A percentile compares a stretch with the other conserved stretches of the same genome.
Conservation (phyloP, 345 rosid genomes). For the Leavenworthia alabamica region DNA sequence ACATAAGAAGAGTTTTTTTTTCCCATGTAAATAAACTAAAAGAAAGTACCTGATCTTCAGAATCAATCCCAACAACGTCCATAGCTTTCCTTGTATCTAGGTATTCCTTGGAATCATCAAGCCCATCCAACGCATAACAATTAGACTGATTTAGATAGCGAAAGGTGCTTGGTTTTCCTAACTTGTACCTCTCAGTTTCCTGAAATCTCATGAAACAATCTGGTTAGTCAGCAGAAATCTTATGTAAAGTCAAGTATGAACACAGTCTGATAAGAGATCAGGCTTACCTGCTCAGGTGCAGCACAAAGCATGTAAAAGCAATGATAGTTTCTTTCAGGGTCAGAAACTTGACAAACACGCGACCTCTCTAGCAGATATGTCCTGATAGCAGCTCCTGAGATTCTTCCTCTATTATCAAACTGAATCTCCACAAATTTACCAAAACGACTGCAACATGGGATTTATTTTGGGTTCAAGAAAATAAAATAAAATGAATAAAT, state of each 20-base stretch:
- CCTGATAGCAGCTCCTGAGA: slow-evolving; percentile 97
- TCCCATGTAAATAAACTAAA: slow-evolving; percentile 7
- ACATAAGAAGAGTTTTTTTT: slow-evolving; percentile 27
- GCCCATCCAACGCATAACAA: slow-evolving; percentile 69
- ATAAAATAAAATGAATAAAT: slow-evolving; percentile 7
- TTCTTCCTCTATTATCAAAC: slow-evolving; percentile 71
- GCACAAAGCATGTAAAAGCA: slow-evolving; percentile 99
- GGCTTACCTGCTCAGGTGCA: slow-evolving; percentile 69
- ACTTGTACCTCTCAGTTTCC: slow-evolving; percentile 68
- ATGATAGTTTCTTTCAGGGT: slow-evolving; percentile 97
- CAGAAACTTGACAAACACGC: slow-evolving; percentile 97
- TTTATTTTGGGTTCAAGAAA: slow-evolving; percentile 3
- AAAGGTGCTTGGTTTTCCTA: slow-evolving; percentile 76
- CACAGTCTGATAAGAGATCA: slow-evolving; percentile 11
- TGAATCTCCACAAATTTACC: slow-evolving; percentile 99
- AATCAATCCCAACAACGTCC: slow-evolving; percentile 83
- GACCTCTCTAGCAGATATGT: slow-evolving; percentile 95
- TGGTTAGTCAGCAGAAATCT: not conserved
- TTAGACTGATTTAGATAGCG: slow-evolving; percentile 89
- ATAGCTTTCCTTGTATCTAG: slow-evolving; percentile 76
- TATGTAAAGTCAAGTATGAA: not conserved
- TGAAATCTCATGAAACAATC: slow-evolving; percentile 27
- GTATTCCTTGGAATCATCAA: slow-evolving; percentile 85
- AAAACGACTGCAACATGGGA: slow-evolving; percentile 65
- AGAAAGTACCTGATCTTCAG: slow-evolving; percentile 66